phyloP scores from a whole-genome alignment of 352 stramenopile genomes.

The Aphanomyces invadans region DNA sequence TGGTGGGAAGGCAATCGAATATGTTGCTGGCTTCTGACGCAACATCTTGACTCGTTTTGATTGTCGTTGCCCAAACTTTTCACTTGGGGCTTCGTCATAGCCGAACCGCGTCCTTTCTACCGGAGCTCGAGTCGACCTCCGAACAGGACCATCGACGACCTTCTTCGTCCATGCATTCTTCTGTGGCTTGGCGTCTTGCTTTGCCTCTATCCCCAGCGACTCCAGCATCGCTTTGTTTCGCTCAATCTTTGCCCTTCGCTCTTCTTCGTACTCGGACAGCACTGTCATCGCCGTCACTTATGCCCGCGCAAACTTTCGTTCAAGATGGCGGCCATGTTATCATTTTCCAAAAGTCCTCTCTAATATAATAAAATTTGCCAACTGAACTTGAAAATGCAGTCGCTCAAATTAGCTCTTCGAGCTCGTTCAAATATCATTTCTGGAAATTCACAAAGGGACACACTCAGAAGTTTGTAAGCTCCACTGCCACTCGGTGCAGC shows the following conservation, averaged over 20 bases:
- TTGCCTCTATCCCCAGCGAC: constrained; percentile 10
- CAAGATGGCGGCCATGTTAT: no score
- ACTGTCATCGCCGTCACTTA: neutral
- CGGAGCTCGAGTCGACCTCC: neutral
- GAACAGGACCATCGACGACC: neutral
- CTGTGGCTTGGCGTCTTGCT: neutral
- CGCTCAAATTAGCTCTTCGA: no score
- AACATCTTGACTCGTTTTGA: neutral
- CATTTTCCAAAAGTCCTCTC: no score
- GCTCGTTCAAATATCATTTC: no score
- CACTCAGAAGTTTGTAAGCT: no score
- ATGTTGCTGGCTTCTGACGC: neutral
- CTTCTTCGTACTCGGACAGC: constrained; percentile 11
- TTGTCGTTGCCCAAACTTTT: neutral
- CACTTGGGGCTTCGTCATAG: neutral
- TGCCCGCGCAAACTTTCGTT: no score
- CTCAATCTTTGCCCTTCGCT: constrained; percentile 8
- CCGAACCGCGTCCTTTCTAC: neutral
- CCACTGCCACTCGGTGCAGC: no score
- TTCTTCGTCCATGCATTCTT: constrained; percentile 11
- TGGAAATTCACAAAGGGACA: no score
- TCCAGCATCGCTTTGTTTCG: constrained; percentile 19
- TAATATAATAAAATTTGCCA: no score
- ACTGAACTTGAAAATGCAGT: no score
- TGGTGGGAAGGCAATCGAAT: no score